Conservation (phyloP, 78 protist species). For the Protostelium mycophagum region DNA sequence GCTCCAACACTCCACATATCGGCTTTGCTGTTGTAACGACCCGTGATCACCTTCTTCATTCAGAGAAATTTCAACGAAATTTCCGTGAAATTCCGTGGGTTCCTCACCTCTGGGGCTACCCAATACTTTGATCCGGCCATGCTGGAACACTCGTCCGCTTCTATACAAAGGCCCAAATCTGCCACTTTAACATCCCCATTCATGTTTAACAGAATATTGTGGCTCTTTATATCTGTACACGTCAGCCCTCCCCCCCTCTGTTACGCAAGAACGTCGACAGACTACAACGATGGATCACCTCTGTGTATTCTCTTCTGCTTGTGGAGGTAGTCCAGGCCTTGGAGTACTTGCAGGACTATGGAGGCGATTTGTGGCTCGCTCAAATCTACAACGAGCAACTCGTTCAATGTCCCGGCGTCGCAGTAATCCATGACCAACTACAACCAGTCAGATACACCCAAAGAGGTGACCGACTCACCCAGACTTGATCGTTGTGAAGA, state of each 20-base stretch:
- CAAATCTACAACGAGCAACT: slow-evolving; percentile 12
- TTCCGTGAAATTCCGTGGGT: no score
- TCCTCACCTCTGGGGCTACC: slow-evolving; percentile 85
- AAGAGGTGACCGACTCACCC: not conserved
- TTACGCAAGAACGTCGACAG: not conserved
- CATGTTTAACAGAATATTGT: slow-evolving; percentile 77
- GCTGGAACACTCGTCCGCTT: slow-evolving; percentile 65
- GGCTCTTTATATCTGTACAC: slow-evolving; percentile 80
- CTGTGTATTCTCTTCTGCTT: slow-evolving; percentile 80
- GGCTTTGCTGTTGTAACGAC: slow-evolving; percentile 81
- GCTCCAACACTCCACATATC: slow-evolving; percentile 95
- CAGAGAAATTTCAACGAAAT: no score
- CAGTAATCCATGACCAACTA: not conserved
- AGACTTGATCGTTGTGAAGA: not conserved
- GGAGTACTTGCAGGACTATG: slow-evolving; percentile 42
- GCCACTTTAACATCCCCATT: slow-evolving; percentile 84
- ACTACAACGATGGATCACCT: no score
- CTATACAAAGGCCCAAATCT: slow-evolving; percentile 92
- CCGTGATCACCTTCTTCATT: slow-evolving; percentile 11
- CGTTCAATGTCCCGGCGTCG: not conserved
- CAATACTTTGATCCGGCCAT: slow-evolving; percentile 95
- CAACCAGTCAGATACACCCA: not conserved
- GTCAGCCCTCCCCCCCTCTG: not conserved
- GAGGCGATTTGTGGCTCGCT: slow-evolving; percentile 82
- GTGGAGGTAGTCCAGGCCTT: slow-evolving; percentile 79